phyloP scores from a whole-genome alignment of 2,329 filamentous ascomycete genomes.

The Lomentospora prolificans region DNA sequence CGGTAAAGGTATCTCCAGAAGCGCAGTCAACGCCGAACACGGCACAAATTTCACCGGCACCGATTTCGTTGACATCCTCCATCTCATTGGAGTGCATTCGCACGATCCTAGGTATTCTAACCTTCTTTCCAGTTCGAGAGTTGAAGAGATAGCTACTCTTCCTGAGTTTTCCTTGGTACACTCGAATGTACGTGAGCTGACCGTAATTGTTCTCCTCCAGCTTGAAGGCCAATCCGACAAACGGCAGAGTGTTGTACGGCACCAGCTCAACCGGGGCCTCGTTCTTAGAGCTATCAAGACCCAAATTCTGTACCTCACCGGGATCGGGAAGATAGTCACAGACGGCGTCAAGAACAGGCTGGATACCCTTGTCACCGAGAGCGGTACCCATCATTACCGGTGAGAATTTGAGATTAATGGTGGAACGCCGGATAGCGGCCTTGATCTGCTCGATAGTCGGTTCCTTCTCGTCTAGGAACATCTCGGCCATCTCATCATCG shows the following conservation, averaged over 20 bases:
- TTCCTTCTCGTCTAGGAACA: constrained; percentile 79
- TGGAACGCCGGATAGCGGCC: constrained; percentile 81
- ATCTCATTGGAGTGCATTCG: constrained; percentile 99
- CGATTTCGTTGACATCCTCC: constrained; percentile 90
- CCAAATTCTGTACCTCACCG: constrained; percentile 76
- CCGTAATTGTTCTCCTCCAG: constrained; percentile 98
- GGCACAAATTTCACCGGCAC: constrained; percentile 94
- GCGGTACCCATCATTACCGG: constrained; percentile 96
- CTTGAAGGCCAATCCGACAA: constrained; percentile 95
- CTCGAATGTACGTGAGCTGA: constrained; percentile 94
- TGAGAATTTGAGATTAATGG: constrained; percentile 81
- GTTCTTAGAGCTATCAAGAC: constrained; percentile 68
- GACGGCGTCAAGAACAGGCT: constrained; percentile 93
- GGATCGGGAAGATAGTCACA: constrained; percentile 95
- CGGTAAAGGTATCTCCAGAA: constrained; percentile 95
- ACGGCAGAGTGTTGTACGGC: constrained; percentile 86
- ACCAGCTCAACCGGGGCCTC: constrained; percentile 80
- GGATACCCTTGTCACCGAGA: constrained; percentile 85
- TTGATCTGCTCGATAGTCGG: constrained; percentile 79
- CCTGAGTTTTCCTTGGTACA: constrained; percentile 85
- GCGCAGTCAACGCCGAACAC: constrained; percentile 98
- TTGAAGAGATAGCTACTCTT: constrained; percentile 92
- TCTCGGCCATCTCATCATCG: constrained; percentile 92
- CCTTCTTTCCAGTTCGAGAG: constrained; percentile 86
- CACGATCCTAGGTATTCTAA: constrained; percentile 93